These are phyloP conservation scores for Agarophyton chilense DNA, from an alignment of 23 red algal genomes.

Conservation along the genomic window DNA sequence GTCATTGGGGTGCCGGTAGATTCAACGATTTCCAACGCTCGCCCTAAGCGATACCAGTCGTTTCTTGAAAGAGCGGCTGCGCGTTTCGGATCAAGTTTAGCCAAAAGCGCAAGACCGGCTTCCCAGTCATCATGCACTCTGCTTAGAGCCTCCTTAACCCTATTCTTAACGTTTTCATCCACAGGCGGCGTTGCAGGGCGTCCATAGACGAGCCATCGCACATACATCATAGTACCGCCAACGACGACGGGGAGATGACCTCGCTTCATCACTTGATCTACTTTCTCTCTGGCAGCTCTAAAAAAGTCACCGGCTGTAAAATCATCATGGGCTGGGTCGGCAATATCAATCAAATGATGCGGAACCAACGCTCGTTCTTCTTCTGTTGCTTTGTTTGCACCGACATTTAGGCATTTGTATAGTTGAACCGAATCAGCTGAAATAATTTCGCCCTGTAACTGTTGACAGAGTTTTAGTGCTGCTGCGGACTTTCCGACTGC, in stretches of 20 bases:
- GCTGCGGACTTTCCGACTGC: constrained; percentile 86
- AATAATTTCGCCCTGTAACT: constrained; percentile 80
- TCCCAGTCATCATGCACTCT: constrained; percentile 74
- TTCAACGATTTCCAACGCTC: constrained; percentile 82
- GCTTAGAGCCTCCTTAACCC: constrained; percentile 41
- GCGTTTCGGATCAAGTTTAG: constrained; percentile 65
- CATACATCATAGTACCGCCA: constrained; percentile 97
- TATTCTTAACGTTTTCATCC: constrained; percentile 2
- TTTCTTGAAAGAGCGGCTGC: constrained; percentile 68
- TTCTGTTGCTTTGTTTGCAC: constrained; percentile 82
- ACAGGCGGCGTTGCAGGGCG: constrained; percentile 66
- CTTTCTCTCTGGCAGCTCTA: constrained; percentile 52
- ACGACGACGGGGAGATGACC: constrained; percentile 83
- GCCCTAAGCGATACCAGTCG: constrained; percentile 96
- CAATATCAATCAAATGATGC: constrained; percentile 82
- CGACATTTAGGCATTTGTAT: constrained; percentile 78
- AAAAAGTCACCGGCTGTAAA: constrained; percentile 81
- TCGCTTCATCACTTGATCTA: constrained; percentile 44
- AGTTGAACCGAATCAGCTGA: constrained; percentile 93
- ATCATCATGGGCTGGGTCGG: constrained; percentile 29
- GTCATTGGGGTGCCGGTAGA: constrained; percentile 70
- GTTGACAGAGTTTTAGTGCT: constrained; percentile 63
- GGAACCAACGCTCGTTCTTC: constrained; percentile 58
- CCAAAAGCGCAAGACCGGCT: constrained; percentile 41
- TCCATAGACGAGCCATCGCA: constrained; percentile 86